Conservation (phyloP, 1,284 basidiomycete species). For the Cryptococcus floricola region DNA sequence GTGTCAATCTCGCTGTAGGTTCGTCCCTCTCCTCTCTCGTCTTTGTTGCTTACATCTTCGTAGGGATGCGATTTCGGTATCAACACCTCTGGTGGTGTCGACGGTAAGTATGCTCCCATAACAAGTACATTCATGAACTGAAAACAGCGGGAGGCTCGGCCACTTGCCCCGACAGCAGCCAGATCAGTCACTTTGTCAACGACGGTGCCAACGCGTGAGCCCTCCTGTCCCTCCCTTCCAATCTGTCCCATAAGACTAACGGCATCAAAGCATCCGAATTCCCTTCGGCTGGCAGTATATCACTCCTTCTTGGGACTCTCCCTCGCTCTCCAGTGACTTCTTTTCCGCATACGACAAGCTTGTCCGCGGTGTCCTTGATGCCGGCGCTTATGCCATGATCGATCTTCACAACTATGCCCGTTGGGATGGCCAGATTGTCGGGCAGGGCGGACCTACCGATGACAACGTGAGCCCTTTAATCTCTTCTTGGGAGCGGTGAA, state of each 20-base stretch:
- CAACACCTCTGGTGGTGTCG: no score
- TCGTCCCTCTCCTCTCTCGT: background rate
- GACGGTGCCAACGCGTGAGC: slow-evolving; percentile 38
- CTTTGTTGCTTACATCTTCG: background rate
- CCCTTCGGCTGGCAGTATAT: slow-evolving; percentile 59
- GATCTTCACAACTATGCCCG: slow-evolving; percentile 52
- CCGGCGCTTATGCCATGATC: slow-evolving; percentile 56
- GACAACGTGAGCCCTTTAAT: slow-evolving; percentile 29
- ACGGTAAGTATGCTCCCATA: no score
- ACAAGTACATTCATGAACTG: background rate
- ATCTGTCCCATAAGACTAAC: background rate
- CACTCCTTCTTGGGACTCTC: slow-evolving; percentile 38
- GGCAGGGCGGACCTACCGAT: slow-evolving; percentile 58
- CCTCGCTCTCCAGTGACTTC: slow-evolving; percentile 21
- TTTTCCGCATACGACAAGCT: slow-evolving; percentile 43
- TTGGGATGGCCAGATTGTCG: slow-evolving; percentile 51
- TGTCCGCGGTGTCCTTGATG: slow-evolving; percentile 55
- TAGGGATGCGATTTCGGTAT: background rate
- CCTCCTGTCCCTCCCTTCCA: background rate
- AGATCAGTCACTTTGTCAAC: slow-evolving; percentile 49
- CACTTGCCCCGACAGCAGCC: slow-evolving; percentile 8
- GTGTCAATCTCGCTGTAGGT: background rate
- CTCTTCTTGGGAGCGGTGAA: no score
- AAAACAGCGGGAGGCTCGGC: background rate
- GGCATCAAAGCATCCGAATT: slow-evolving; percentile 38